Base-by-base conservation (phyloP, 257 asterid species). In the Jasminum sambac region DNA sequence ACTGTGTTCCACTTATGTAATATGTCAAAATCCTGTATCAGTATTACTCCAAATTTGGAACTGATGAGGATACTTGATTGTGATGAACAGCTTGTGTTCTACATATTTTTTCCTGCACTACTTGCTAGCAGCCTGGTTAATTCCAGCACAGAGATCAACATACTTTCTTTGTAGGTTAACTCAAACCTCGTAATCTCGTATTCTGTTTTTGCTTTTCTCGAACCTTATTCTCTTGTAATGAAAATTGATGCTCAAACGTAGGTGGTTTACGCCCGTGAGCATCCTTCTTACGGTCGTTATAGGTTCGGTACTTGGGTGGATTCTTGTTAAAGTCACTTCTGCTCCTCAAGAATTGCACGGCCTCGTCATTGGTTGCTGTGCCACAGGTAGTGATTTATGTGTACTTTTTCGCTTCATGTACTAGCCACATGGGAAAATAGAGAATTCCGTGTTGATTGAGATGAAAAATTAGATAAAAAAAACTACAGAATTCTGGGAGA, bases 291-390 rank as follows among this genome's bases (percentile, higher is more conserved):
- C 83, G 0, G 74, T 74, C n/a, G 41, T 81, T 6, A 48, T 78
- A 64, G 85, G 83, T 24, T 81, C 85, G 30, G 71, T 64, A 11
- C 78, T 81, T n/a, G 85, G 85, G 6, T 81, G 82, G 83, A 48
- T 77, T 44, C 78, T 81, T 67, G 77, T 68, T 25, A 77, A 71
- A 66, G 62, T 81, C 76, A 74, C 78, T 42, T 64, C 52, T 63
- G 38, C 83, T 11, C 85, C 85, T 55, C 66, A 30, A 10, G 78
- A 77, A 52, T 52, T 81, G 21, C 74, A 68, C 6, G 85, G 85
- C 76, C 83, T 81, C 17, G 80, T 78, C 16, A 74, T 81, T 37
- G 79, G 83, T 72, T 78, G 78, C 77, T 81, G 85, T n/a, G 79
- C 85, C 0, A 80, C 83, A 70, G 85, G 85, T 80, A 14, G 11